These are phyloP conservation scores for Aspergillus phoenicis DNA, from an alignment of 2,329 filamentous ascomycete genomes.

Conservation along the genomic window DNA sequence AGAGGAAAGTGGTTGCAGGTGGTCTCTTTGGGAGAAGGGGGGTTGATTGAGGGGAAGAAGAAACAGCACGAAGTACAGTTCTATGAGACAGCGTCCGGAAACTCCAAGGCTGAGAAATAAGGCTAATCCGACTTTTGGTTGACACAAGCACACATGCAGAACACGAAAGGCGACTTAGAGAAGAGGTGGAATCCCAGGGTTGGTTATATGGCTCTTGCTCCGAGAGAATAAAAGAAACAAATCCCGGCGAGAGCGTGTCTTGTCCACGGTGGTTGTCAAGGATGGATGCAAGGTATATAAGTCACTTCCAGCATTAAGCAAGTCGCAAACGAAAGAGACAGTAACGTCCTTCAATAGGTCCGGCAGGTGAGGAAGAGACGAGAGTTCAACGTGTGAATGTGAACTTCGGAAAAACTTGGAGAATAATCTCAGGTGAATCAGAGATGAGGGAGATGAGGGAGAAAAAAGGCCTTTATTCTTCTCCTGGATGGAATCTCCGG, in stretches of 20 bases:
- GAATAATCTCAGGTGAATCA: constrained; percentile 12
- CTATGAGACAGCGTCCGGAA: constrained; percentile 27
- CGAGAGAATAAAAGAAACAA: constrained; percentile 22
- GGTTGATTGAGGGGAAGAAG: constrained; percentile 22
- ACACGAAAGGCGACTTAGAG: constrained; percentile 16
- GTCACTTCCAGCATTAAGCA: constrained; percentile 19
- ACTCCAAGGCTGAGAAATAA: constrained; percentile 27
- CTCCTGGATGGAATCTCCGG: constrained; percentile 13
- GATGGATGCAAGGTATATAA: constrained; percentile 11
- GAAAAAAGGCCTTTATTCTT: not conserved
- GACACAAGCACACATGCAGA: constrained; percentile 20
- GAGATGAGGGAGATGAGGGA: not conserved
- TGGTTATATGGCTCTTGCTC: constrained; percentile 17
- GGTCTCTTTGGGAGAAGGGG: constrained; percentile 8
- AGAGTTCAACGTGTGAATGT: constrained; percentile 17
- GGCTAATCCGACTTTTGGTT: constrained; percentile 24
- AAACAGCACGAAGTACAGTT: constrained; percentile 29
- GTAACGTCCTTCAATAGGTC: constrained; percentile 10
- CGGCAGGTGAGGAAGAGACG: constrained; percentile 3
- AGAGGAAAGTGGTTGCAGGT: constrained; percentile 19
- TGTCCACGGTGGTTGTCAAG: constrained; percentile 20
- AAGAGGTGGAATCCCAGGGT: constrained; percentile 14
- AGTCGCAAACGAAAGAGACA: constrained; percentile 17
- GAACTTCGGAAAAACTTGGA: constrained; percentile 26
- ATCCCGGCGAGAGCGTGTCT: constrained; percentile 20